Conservation (phyloP, 176 grass and related monocot species). For the Oryza coarctata region DNA sequence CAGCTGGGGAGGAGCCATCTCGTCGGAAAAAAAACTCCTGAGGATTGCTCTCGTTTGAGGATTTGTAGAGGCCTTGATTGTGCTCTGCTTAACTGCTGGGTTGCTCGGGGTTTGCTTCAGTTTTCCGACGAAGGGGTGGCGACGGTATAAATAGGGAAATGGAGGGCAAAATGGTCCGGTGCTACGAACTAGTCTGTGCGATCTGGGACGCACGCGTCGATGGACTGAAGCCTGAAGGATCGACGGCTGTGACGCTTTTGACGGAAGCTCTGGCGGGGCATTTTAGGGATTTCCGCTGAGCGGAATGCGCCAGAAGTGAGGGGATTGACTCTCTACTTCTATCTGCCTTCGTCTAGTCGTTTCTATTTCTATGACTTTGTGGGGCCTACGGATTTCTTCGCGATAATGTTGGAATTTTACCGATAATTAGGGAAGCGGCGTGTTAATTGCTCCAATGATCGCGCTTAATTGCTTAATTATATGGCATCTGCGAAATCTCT, state of each 20-base stretch:
- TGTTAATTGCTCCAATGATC: neutral
- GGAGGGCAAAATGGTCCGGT: slow-evolving; percentile 1
- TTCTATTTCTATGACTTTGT: neutral
- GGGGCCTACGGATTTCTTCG: neutral
- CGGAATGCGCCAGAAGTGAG: slow-evolving; percentile 28
- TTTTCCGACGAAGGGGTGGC: neutral
- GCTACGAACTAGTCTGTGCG: neutral
- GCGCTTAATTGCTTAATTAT: neutral
- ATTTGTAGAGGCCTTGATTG: neutral
- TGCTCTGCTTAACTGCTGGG: neutral
- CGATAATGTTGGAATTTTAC: neutral
- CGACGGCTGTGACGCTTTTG: neutral
- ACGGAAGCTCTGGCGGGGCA: slow-evolving; percentile 31
- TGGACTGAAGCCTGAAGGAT: neutral
- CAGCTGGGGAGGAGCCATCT: slow-evolving; percentile 64
- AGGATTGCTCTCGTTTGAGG: neutral
- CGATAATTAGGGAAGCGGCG: neutral
- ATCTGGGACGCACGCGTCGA: slow-evolving; percentile 23
- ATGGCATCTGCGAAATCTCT: neutral
- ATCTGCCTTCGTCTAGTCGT: too few relatives aligned
- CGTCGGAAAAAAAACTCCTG: neutral
- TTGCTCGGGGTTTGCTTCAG: slow-evolving; percentile 18
- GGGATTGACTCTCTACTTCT: neutral
- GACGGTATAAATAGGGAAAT: slow-evolving; percentile 43
- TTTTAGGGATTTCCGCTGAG: neutral